Percentiles rank a stretch among this genome's conserved stretches.
These are phyloP conservation scores for Reutealis trisperma DNA, from an alignment of 345 rosid species.

Conservation along the genomic window DNA sequence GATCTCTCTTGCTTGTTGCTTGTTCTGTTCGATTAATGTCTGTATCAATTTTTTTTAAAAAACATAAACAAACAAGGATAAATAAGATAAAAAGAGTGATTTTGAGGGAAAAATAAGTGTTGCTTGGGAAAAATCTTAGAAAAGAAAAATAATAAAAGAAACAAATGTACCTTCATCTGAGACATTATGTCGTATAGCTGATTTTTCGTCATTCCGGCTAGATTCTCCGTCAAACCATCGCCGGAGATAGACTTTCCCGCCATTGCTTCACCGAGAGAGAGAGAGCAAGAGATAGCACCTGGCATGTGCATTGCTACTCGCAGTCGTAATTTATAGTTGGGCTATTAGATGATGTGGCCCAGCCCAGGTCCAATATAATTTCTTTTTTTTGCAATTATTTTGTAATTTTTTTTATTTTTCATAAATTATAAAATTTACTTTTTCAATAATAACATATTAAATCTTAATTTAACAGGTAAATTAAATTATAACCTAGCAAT, in stretches of 20 bases:
- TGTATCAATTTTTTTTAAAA: slow-evolving; percentile 19
- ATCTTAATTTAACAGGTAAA: too few relatives aligned
- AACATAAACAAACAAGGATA: neutral
- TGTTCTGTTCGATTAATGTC: slow-evolving; percentile 91
- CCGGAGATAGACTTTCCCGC: slow-evolving; percentile 70
- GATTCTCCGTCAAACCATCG: slow-evolving; percentile 62
- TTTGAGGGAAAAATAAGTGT: neutral
- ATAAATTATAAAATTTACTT: too few relatives aligned
- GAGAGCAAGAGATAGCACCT: neutral
- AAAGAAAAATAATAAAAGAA: neutral
- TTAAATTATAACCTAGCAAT: too few relatives aligned
- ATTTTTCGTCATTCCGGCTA: slow-evolving; percentile 92
- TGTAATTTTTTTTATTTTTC: too few relatives aligned
- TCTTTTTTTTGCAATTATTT: too few relatives aligned
- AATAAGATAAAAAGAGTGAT: neutral
- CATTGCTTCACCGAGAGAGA: slow-evolving; percentile 37
- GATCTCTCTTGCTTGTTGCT: slow-evolving; percentile 79
- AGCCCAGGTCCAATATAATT: too few relatives aligned
- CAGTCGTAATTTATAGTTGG: neutral
- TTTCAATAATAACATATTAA: too few relatives aligned
- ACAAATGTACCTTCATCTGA: slow-evolving; percentile 71
- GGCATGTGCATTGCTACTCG: neutral
- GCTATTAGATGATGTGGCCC: neutral
- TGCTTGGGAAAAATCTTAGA: neutral
- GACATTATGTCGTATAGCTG: slow-evolving; percentile 93